Evolutionary conservation across 2,329 filamentous ascomycete genomes (phyloP), one percentile per base, ranked within the genome.

Genomic region (Fonsecaea pedrosoi): DNA sequence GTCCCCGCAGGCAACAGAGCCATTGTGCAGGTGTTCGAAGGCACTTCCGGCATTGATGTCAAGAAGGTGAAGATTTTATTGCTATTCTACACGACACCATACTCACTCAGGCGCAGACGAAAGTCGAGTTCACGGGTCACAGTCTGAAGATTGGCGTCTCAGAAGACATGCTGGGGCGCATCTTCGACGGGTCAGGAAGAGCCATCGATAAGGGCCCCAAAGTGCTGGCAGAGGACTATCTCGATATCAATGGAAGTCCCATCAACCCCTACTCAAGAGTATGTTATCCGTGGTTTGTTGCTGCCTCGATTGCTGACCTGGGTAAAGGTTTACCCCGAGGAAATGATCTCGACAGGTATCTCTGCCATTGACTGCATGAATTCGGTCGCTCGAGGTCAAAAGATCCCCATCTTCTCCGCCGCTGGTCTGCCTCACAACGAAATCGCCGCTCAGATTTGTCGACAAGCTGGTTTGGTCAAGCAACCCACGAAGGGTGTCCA

Each of bases 311-410:
- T 48, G 53, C 69, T 71, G 56, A 71, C 71, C 34, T 40, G 64
- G 64, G n/a, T 67, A 45, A 71, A 96, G 92, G 92, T 97, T 74
- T 99, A 99, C 79, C 95, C 95, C 76, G 95, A 99, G 84, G 96
- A 99, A 83, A 99, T 99, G 94, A 98, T 99, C 76, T 95, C 94
- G 40, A 99, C 95, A 56, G 95, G 95, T 89, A 99, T 99, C 80
- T 98, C 94, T 70, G 94, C 95, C 77, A 98, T 99, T 77, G 94
- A 98, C 79, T 97, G 94, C 69, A 98, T 98, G 94, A 93, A 93
- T 85, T 94, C 91, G 69, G 96, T 98, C 80, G 95, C 96, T 72
- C 93, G 95, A 87, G 95, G 95, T 70, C 95, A 99, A 81, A 99
- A 99, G 87, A 99, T 99, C 73, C 95, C 96, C 74, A 99, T 99